These are phyloP conservation scores for Trichosporon inkin DNA, from an alignment of 1,284 basidiomycete species.

Conservation along the genomic window DNA sequence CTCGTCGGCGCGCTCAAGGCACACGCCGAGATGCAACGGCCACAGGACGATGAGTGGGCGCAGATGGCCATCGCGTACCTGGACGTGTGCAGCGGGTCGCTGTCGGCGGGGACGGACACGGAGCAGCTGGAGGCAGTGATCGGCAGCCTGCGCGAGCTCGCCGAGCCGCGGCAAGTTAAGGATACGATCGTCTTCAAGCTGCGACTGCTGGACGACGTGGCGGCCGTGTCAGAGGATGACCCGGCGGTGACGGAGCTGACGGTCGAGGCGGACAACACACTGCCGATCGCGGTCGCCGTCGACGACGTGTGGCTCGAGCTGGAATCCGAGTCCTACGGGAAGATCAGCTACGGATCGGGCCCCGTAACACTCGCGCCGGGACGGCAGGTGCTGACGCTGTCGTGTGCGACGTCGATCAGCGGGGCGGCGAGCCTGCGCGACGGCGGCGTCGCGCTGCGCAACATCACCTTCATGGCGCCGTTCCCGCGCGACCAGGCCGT, in stretches of 20 bases:
- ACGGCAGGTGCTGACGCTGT: slow-evolving; percentile 28
- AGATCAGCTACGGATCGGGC: slow-evolving; percentile 32
- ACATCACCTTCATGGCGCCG: slow-evolving; percentile 20
- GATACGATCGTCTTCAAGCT: slow-evolving; percentile 14
- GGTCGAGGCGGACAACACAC: slow-evolving; percentile 33
- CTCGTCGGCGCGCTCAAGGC: slow-evolving; percentile 35
- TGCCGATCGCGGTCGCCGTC: slow-evolving; percentile 30
- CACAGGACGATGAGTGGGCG: slow-evolving; percentile 36
- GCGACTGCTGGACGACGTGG: slow-evolving; percentile 18
- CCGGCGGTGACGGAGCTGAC: slow-evolving; percentile 30
- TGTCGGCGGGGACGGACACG: slow-evolving; percentile 8
- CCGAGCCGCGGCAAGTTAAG: slow-evolving; percentile 16
- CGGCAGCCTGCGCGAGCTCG: slow-evolving; percentile 21
- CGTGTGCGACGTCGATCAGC: slow-evolving; percentile 34
- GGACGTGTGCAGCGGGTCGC: slow-evolving; percentile 16
- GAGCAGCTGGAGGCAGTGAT: slow-evolving; percentile 20
- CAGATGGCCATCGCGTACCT: slow-evolving; percentile 45
- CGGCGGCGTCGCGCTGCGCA: slow-evolving; percentile 27
- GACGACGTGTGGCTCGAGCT: slow-evolving; percentile 35
- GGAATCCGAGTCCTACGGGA: slow-evolving; percentile 28
- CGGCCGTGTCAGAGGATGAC: slow-evolving; percentile 19
- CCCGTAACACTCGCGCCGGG: slow-evolving; percentile 31
- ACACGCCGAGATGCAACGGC: slow-evolving; percentile 28
- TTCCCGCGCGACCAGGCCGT: slow-evolving; percentile 19
- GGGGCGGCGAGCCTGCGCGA: slow-evolving; percentile 26